Percentiles rank a stretch among this genome's conserved stretches.
phyloP scores from a whole-genome alignment of 2,329 filamentous ascomycete species.

The Cladophialophora psammophila region DNA sequence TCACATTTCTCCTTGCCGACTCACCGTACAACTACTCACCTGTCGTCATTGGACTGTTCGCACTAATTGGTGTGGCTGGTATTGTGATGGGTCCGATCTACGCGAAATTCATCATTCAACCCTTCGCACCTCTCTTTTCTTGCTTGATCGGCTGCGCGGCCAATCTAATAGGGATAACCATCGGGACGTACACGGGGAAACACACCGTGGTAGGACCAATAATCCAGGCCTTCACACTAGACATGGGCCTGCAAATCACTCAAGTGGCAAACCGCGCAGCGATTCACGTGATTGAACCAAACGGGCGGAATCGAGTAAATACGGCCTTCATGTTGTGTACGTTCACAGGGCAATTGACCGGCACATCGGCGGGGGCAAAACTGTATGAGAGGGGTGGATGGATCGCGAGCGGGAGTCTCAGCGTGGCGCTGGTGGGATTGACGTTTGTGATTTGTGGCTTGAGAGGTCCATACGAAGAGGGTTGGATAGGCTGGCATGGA shows the following conservation, averaged over 20 bases:
- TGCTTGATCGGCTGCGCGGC: slow-evolving; percentile 68
- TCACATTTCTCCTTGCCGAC: slow-evolving; percentile 78
- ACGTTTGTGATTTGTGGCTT: slow-evolving; percentile 57
- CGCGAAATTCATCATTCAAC: slow-evolving; percentile 73
- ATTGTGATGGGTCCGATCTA: slow-evolving; percentile 74
- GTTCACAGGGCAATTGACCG: slow-evolving; percentile 78
- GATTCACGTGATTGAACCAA: slow-evolving; percentile 75
- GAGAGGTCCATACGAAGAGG: slow-evolving; percentile 63
- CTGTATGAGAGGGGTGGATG: slow-evolving; percentile 65
- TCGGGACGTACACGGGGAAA: slow-evolving; percentile 73
- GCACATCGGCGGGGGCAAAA: slow-evolving; percentile 66
- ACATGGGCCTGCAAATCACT: slow-evolving; percentile 74
- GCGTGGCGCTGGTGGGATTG: slow-evolving; percentile 61
- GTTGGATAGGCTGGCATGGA: slow-evolving; percentile 68
- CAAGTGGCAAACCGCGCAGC: slow-evolving; percentile 76
- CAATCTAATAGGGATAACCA: slow-evolving; percentile 66
- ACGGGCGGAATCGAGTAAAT: slow-evolving; percentile 76
- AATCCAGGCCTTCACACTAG: slow-evolving; percentile 73
- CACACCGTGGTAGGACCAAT: slow-evolving; percentile 74
- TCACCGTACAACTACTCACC: slow-evolving; percentile 73
- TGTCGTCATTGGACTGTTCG: slow-evolving; percentile 77
- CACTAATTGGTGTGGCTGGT: slow-evolving; percentile 74
- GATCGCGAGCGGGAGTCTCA: slow-evolving; percentile 63
- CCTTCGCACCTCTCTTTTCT: slow-evolving; percentile 68
- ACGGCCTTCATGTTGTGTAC: slow-evolving; percentile 81